phyloP scores from a whole-genome alignment of 345 rosid genomes.

The Euclidium syriacum region DNA sequence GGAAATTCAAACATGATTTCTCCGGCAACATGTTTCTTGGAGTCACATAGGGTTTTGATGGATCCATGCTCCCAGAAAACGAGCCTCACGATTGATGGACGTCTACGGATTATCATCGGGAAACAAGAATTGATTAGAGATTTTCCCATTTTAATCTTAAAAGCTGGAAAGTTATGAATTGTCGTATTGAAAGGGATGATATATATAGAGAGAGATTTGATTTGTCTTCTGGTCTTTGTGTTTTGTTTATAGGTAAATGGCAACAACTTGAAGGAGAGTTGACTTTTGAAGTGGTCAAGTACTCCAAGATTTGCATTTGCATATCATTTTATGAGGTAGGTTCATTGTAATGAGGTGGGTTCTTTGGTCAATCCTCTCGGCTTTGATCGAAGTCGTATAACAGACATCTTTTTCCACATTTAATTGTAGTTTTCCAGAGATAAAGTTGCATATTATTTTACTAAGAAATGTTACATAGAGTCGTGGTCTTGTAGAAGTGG shows the following conservation, averaged over 20 bases:
- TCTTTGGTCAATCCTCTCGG: conserved; percentile 62
- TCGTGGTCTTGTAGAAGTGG: conserved; percentile 11
- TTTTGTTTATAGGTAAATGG: conserved; percentile 12
- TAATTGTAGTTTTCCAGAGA: neutral
- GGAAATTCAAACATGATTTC: conserved; percentile 91
- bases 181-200: conserved; percentile 13
- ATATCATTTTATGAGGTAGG: conserved; percentile 13
- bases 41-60: conserved; percentile 40
- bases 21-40: conserved; percentile 65
- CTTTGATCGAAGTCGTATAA: conserved; percentile 38
- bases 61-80: conserved; percentile 55
- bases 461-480: neutral
- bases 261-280: conserved; percentile 32
- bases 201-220: conserved; percentile 16
- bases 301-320: conserved; percentile 13
- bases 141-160: conserved; percentile 40
- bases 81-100: conserved; percentile 36
- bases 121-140: conserved; percentile 22
- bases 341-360: conserved; percentile 24
- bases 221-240: conserved; percentile 17
- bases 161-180: conserved; percentile 17
- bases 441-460: neutral
- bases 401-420: neutral
- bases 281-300: conserved; percentile 26
- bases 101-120: conserved; percentile 4